A percentile compares a stretch with the other conserved stretches of the same genome.
phyloP scores from a whole-genome alignment of 75 land plant genomes.

The Larix kaempferi region DNA sequence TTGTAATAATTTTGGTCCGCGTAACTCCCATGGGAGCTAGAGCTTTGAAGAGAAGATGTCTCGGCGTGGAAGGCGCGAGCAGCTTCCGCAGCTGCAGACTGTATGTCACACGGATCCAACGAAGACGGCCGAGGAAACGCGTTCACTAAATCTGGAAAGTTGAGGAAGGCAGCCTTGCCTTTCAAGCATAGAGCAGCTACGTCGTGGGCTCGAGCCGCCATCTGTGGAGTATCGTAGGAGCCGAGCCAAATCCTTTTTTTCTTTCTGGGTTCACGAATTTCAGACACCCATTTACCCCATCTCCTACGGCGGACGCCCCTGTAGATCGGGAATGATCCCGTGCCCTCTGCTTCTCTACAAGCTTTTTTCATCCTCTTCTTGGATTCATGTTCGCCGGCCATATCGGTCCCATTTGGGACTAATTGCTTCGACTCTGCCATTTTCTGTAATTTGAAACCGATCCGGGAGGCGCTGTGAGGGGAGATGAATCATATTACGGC shows the following conservation, averaged over 20 bases:
- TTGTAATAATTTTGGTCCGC: no score
- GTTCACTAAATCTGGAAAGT: conserved; percentile 14
- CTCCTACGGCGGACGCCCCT: neutral
- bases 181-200: neutral
- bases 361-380: neutral
- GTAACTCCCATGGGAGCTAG: no score
- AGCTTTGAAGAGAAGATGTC: no score
- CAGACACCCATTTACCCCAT: conserved; percentile 1
- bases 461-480: no score
- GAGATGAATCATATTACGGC: no score
- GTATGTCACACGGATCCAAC: conserved; percentile 4
- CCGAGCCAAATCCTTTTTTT: neutral
- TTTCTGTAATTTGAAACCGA: neutral
- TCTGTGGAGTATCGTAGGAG: neutral
- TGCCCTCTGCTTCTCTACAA: conserved; percentile 15
- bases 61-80: neutral
- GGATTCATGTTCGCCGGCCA: no score
- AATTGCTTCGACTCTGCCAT: neutral
- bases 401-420: no score
- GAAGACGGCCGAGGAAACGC: conserved; percentile 10
- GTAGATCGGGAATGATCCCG: conserved; percentile 19
- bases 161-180: neutral
- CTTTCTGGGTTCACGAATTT: neutral
- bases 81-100: conserved; percentile 1
- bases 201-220: neutral